Conservation (phyloP, 495 filamentous ascomycete species). For the Lophium mytilinum region DNA sequence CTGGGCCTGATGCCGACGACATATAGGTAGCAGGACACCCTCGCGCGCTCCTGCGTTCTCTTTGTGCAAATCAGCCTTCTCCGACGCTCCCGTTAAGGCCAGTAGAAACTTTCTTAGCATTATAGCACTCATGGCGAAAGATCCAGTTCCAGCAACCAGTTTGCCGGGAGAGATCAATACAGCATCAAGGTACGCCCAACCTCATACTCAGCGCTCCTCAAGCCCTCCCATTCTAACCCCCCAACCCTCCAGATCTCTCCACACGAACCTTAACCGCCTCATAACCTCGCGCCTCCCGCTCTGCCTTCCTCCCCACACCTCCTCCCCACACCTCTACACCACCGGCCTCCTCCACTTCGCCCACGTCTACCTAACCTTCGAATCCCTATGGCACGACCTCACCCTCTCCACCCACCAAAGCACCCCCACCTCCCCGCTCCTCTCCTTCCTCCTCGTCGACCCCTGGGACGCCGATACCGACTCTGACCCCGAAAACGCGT, state of each 20-base stretch:
- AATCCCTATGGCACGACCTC: conserved; percentile 34
- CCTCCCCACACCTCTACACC: conserved; percentile 33
- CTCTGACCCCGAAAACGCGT: conserved; percentile 11
- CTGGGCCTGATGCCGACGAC: too few relatives aligned
- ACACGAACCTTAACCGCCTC: conserved; percentile 41
- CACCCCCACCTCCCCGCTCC: conserved; percentile 16
- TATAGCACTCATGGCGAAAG: neutral
- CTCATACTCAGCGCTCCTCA: neutral
- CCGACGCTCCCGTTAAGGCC: too few relatives aligned
- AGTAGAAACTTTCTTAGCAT: too few relatives aligned
- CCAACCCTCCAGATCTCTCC: conserved; percentile 30
- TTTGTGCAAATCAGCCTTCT: too few relatives aligned
- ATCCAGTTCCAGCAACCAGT: neutral
- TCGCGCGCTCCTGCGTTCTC: too few relatives aligned
- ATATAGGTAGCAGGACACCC: too few relatives aligned
- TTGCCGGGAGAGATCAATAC: conserved; percentile 18
- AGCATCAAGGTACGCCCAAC: conserved; percentile 11
- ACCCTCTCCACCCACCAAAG: conserved; percentile 7
- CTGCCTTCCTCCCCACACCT: conserved; percentile 37
- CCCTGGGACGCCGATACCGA: conserved; percentile 14
- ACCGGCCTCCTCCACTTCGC: conserved; percentile 39
- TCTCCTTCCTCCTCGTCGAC: conserved; percentile 25
- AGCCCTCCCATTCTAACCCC: conserved; percentile 4
- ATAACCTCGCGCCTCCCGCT: conserved; percentile 41
- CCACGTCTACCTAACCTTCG: conserved; percentile 41